Evolutionary conservation across 2,329 filamentous ascomycete genomes (phyloP).

Genomic region (Fusarium goolgardi): DNA sequence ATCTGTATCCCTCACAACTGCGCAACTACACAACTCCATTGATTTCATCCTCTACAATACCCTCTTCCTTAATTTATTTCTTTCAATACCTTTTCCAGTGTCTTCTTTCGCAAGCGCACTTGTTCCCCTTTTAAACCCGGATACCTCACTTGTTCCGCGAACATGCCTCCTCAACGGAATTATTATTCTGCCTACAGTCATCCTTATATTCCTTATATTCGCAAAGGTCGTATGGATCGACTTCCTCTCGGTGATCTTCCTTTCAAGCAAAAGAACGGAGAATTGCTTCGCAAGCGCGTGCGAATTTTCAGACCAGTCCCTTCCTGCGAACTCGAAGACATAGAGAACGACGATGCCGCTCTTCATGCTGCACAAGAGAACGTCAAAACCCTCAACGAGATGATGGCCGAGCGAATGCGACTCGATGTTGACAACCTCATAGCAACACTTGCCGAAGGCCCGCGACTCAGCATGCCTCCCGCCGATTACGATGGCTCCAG

Average conservation of each 20-base stretch:
- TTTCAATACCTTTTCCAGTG: neutral
- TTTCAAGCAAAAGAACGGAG: constrained; percentile 38
- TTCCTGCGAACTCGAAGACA: constrained; percentile 42
- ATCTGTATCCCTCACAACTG: neutral
- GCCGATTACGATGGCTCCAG: constrained; percentile 52
- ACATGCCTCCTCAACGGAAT: constrained; percentile 32
- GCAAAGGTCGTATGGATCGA: constrained; percentile 37
- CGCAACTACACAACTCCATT: constrained; percentile 2
- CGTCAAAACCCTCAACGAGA: constrained; percentile 17
- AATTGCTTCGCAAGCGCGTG: constrained; percentile 36
- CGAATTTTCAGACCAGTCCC: constrained; percentile 43
- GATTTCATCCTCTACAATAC: neutral
- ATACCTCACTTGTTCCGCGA: neutral
- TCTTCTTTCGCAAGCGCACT: neutral
- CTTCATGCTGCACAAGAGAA: constrained; percentile 31
- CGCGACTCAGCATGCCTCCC: constrained; percentile 53
- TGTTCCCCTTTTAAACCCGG: neutral
- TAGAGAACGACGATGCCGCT: constrained; percentile 46
- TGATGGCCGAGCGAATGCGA: neutral
- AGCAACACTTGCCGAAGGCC: constrained; percentile 49
- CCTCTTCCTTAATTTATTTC: neutral
- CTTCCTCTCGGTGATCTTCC: constrained; percentile 47
- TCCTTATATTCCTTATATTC: neutral
- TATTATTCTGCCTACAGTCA: constrained; percentile 1
- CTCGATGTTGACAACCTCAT: constrained; percentile 22